These are phyloP conservation scores for Clohesyomyces aquaticus DNA, from an alignment of 495 filamentous ascomycete species.

Conservation along the genomic window DNA sequence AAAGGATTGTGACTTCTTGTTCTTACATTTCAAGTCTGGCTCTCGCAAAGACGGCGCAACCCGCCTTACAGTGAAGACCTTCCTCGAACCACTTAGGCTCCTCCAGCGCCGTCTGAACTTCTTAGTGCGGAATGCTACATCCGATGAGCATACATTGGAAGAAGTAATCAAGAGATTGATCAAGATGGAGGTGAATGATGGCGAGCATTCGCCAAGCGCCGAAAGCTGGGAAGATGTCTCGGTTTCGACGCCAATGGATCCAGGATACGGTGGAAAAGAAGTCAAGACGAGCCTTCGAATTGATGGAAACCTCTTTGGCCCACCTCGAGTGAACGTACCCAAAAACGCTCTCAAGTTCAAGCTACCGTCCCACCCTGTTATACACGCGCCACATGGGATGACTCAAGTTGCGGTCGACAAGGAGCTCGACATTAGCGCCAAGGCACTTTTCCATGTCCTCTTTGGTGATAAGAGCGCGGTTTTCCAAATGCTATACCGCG, in stretches of 20 bases:
- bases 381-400: conserved; percentile 82
- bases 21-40: conserved; percentile 73
- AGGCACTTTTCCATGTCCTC: conserved; percentile 91
- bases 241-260: conserved; percentile 64
- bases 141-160: conserved; percentile 60
- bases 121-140: conserved; percentile 70
- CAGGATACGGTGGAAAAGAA: conserved; percentile 54
- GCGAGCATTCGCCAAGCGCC: conserved; percentile 67
- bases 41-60: conserved; percentile 66
- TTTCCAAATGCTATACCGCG: conserved; percentile 88
- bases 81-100: conserved; percentile 82
- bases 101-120: conserved; percentile 83
- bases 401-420: conserved; percentile 70
- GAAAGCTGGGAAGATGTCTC: conserved; percentile 95
- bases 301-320: conserved; percentile 58
- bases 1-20: conserved; percentile 90
- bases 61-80: conserved; percentile 83
- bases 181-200: conserved; percentile 68
- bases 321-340: conserved; percentile 50
- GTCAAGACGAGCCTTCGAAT: conserved; percentile 64
- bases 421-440: conserved; percentile 83
- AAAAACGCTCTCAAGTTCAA: conserved; percentile 73
- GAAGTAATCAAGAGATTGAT: conserved; percentile 67
- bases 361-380: conserved; percentile 77
- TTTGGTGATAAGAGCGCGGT: conserved; percentile 95